Conservation (phyloP, 2,329 filamentous ascomycete genomes). For the Fusarium mangiferae region DNA sequence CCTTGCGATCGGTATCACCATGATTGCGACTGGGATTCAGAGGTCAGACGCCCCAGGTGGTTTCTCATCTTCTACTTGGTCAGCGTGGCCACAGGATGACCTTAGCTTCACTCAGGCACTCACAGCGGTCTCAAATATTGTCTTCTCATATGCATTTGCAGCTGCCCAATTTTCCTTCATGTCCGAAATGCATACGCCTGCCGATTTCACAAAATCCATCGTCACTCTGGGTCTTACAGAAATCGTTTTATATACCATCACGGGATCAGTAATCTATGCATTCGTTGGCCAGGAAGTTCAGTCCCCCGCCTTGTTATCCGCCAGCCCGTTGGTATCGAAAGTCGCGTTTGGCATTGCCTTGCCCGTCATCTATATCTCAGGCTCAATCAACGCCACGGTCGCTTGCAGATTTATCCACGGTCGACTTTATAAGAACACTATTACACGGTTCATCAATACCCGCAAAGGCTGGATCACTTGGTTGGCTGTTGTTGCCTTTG, state of each 20-base stretch:
- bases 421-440: slow-evolving; percentile 53
- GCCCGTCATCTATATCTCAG: slow-evolving; percentile 78
- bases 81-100: slow-evolving; percentile 56
- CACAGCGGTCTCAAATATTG: slow-evolving; percentile 72
- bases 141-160: slow-evolving; percentile 72
- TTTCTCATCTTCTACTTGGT: slow-evolving; percentile 50
- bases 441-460: slow-evolving; percentile 59
- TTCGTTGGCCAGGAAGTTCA: slow-evolving; percentile 72
- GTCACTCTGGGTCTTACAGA: slow-evolving; percentile 69
- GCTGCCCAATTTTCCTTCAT: slow-evolving; percentile 63
- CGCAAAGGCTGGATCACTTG: slow-evolving; percentile 62
- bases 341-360: slow-evolving; percentile 75
- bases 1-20: slow-evolving; percentile 70
- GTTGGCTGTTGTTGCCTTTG: slow-evolving; percentile 64
- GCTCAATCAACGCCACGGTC: slow-evolving; percentile 71
- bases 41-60: slow-evolving; percentile 46
- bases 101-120: slow-evolving; percentile 66
- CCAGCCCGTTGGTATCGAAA: slow-evolving; percentile 67
- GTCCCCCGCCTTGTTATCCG: slow-evolving; percentile 74
- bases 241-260: slow-evolving; percentile 72
- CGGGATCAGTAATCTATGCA: slow-evolving; percentile 74
- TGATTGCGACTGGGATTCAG: slow-evolving; percentile 70
- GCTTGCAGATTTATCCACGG: slow-evolving; percentile 58
- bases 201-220: slow-evolving; percentile 63
- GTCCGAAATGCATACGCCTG: slow-evolving; percentile 62